These are phyloP conservation scores for Cystobasidium ongulense DNA, from an alignment of 768 basidiomycete genomes.

Conservation along the genomic window DNA sequence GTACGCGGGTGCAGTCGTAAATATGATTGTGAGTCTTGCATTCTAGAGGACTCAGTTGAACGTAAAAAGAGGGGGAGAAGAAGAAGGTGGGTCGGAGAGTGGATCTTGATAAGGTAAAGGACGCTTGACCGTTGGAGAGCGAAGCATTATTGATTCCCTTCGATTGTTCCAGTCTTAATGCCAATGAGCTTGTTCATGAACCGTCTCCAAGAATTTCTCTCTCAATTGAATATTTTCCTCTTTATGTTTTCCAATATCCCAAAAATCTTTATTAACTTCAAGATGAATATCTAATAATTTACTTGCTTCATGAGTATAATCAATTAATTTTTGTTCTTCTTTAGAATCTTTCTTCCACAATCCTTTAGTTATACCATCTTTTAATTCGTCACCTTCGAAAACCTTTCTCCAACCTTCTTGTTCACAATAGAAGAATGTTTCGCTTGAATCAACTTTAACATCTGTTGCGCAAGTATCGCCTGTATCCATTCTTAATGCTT, in stretches of 20 bases:
- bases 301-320: neutral
- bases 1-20: too few species aligned
- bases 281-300: neutral
- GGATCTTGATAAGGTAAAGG: too few species aligned
- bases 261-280: neutral
- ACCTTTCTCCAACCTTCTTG: neutral
- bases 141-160: too few species aligned
- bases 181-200: constrained; percentile 2
- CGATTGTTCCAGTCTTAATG: neutral
- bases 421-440: constrained; percentile 15
- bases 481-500: neutral
- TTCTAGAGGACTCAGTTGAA: too few species aligned
- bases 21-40: too few species aligned
- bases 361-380: constrained; percentile 5
- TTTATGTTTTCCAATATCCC: constrained; percentile 6
- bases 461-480: constrained; percentile 20
- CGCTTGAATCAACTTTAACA: neutral
- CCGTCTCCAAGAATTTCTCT: neutral
- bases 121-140: too few species aligned
- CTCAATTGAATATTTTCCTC: neutral
- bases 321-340: constrained; percentile 2
- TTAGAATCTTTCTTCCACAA: neutral
- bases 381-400: neutral
- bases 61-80: too few species aligned
- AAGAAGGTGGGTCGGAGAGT: too few species aligned